phyloP scores from a whole-genome alignment of 2,329 filamentous ascomycete genomes.

The Sporothrix curviconia region DNA sequence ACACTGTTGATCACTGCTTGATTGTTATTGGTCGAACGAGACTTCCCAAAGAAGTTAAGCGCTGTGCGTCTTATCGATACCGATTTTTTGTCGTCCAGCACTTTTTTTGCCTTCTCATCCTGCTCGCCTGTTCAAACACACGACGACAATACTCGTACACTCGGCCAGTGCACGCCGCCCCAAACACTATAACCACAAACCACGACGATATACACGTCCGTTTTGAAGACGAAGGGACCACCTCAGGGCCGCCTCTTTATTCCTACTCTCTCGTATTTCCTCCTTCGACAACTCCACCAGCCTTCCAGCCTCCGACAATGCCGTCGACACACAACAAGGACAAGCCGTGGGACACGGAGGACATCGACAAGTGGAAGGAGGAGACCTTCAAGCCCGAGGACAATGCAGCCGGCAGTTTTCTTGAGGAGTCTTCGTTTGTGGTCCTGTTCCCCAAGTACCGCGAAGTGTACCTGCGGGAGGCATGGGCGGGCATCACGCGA shows the following conservation, averaged over 20 bases:
- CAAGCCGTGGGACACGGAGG: conserved; percentile 93
- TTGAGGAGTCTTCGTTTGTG: conserved; percentile 86
- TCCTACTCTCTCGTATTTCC: not conserved
- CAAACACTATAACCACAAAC: not conserved
- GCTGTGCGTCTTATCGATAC: conserved; percentile 1
- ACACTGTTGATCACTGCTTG: not conserved
- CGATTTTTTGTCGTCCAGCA: conserved; percentile 8
- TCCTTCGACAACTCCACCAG: not conserved
- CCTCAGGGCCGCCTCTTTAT: too few relatives aligned
- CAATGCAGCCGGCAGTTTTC: conserved; percentile 78
- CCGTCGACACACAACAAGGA: conserved; percentile 84
- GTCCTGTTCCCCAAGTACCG: conserved; percentile 93
- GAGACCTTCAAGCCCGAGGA: conserved; percentile 80
- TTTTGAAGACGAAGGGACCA: too few relatives aligned
- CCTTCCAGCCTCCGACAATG: conserved; percentile 43
- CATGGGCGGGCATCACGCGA: conserved; percentile 86
- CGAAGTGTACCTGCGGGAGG: conserved; percentile 85
- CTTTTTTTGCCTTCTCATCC: conserved; percentile 1
- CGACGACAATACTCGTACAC: too few relatives aligned
- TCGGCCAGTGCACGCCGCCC: too few relatives aligned
- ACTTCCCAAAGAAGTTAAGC: not conserved
- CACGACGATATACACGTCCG: not conserved
- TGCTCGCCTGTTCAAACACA: too few relatives aligned
- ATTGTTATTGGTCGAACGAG: not conserved
- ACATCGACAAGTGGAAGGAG: conserved; percentile 95